Percentiles rank a stretch among this genome's conserved stretches.
These are phyloP conservation scores for Rhodamnia argentea DNA, from an alignment of 345 rosid genomes.

Conservation along the genomic window DNA sequence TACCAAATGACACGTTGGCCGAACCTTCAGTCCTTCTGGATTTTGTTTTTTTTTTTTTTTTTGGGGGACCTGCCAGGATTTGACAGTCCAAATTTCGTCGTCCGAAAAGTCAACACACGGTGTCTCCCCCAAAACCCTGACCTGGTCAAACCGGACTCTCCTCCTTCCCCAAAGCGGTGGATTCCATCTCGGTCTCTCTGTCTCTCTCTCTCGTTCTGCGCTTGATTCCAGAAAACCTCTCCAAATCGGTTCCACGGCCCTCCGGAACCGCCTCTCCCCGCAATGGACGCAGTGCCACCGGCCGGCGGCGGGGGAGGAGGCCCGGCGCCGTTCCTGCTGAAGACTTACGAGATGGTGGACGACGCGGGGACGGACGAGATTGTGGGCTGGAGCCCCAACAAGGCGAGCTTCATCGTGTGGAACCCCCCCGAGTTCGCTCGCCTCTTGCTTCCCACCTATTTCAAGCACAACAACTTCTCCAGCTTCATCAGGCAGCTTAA, in stretches of 20 bases:
- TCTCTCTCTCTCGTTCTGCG: neutral
- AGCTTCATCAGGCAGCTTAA: constrained; percentile 25
- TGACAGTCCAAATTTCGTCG: neutral
- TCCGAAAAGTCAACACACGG: neutral
- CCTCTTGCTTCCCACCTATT: constrained; percentile 67
- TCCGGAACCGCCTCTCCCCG: neutral
- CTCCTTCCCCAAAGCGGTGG: neutral
- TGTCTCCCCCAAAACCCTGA: neutral
- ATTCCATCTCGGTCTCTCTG: no score
- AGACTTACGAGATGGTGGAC: constrained; percentile 92
- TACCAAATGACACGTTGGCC: neutral
- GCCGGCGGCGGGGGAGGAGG: constrained; percentile 25
- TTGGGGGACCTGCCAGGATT: neutral
- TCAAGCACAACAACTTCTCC: constrained; percentile 95
- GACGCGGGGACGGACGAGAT: constrained; percentile 71
- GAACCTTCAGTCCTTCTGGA: neutral
- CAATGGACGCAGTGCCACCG: neutral
- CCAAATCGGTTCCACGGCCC: neutral
- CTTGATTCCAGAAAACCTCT: neutral
- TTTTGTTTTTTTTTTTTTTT: no score
- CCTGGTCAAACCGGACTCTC: neutral
- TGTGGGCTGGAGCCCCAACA: constrained; percentile 71
- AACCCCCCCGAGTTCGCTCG: constrained; percentile 82
- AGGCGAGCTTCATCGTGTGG: constrained; percentile 86
- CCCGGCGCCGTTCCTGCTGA: constrained; percentile 75